Evolutionary conservation across 2,329 filamentous ascomycete species (phyloP).

Genomic region (Monilinia laxa): DNA sequence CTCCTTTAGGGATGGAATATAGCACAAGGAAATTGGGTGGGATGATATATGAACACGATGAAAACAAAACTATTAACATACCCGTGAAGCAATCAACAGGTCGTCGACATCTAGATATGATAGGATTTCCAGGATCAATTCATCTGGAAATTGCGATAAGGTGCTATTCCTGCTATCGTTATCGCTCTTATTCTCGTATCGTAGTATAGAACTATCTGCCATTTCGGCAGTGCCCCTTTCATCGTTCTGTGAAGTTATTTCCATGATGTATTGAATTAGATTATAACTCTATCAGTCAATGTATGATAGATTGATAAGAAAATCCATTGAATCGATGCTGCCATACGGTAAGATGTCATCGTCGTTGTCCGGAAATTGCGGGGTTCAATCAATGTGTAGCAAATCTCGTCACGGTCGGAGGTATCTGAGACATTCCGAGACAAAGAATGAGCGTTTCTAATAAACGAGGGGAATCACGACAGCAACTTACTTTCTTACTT

Average conservation of each 20-base stretch:
- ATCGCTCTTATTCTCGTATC: neutral
- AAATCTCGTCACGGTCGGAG: conserved; percentile 13
- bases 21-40: no score
- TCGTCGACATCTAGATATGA: conserved; percentile 48
- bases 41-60: no score
- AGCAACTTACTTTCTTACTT: neutral
- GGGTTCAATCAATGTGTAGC: conserved; percentile 19
- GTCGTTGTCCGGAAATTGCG: conserved; percentile 14
- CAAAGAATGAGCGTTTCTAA: conserved; percentile 13
- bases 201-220: neutral
- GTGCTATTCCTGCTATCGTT: conserved; percentile 4
- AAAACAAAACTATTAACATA: neutral
- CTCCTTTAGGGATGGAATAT: neutral
- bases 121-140: conserved; percentile 48
- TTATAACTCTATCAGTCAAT: neutral
- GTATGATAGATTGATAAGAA: neutral
- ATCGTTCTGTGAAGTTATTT: neutral
- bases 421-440: conserved; percentile 23
- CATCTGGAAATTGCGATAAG: conserved; percentile 30
- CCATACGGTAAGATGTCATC: neutral
- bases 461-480: neutral
- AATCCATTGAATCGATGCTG: conserved; percentile 2
- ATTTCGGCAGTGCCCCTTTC: neutral
- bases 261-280: neutral
- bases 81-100: conserved; percentile 26